Evolutionary conservation across 2,329 filamentous ascomycete genomes (phyloP).

Genomic region (Neurospora crassa): DNA sequence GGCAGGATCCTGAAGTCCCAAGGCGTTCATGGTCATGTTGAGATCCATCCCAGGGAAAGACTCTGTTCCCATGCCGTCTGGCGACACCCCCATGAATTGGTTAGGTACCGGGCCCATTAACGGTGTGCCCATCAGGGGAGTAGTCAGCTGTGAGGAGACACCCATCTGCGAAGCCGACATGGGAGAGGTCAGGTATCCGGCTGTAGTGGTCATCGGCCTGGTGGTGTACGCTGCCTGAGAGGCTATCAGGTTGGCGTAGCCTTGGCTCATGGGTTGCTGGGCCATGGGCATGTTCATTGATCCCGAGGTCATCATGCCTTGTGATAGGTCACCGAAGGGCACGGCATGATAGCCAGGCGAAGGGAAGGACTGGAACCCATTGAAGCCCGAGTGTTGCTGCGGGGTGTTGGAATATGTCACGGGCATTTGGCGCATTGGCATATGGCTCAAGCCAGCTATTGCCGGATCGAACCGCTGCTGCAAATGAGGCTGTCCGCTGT

Average conservation of each 20-base stretch:
- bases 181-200: constrained; percentile 12
- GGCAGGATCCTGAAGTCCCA: constrained; percentile 28
- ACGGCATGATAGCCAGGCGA: constrained; percentile 9
- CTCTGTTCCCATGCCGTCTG: constrained; percentile 20
- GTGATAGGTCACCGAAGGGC: constrained; percentile 11
- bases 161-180: neutral
- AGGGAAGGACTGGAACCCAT: constrained; percentile 3
- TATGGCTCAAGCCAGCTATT: constrained; percentile 5
- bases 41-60: constrained; percentile 25
- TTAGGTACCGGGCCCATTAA: constrained; percentile 18
- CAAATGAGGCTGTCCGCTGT: neutral
- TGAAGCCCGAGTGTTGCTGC: constrained; percentile 7
- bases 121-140: neutral
- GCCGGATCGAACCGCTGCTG: neutral
- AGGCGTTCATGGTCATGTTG: constrained; percentile 24
- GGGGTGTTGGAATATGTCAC: constrained; percentile 11
- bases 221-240: constrained; percentile 5
- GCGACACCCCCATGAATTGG: constrained; percentile 23
- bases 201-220: constrained; percentile 10
- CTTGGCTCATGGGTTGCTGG: constrained; percentile 6
- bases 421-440: constrained; percentile 7
- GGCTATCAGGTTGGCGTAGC: constrained; percentile 16
- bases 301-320: constrained; percentile 4
- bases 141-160: neutral
- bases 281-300: constrained; percentile 9